Conservation (phyloP, 495 filamentous ascomycete species). For the Penicillium manginii region DNA sequence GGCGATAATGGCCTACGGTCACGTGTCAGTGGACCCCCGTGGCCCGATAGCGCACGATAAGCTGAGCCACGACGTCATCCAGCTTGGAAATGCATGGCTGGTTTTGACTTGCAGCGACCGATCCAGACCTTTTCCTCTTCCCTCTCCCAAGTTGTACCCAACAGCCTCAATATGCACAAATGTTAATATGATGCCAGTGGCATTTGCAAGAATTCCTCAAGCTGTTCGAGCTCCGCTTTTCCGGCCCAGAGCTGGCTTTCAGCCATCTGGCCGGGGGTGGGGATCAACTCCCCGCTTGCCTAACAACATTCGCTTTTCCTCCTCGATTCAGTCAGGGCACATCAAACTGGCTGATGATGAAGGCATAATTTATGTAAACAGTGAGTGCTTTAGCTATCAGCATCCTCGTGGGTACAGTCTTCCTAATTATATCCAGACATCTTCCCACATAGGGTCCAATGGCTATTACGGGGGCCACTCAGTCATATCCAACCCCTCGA, state of each 20-base stretch:
- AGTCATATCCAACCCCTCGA: slow-evolving; percentile 59
- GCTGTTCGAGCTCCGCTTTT: slow-evolving; percentile 6
- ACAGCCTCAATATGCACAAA: slow-evolving; percentile 8
- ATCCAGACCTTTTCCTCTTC: slow-evolving; percentile 13
- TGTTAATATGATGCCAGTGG: slow-evolving; percentile 18
- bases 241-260: slow-evolving; percentile 9
- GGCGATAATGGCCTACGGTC: slow-evolving; percentile 8
- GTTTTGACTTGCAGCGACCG: neutral
- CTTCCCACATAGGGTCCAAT: slow-evolving; percentile 77
- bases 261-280: slow-evolving; percentile 16
- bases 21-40: slow-evolving; percentile 13
- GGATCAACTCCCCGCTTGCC: slow-evolving; percentile 22
- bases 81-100: neutral
- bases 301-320: slow-evolving; percentile 17
- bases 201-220: slow-evolving; percentile 8
- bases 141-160: neutral
- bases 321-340: slow-evolving; percentile 61
- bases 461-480: slow-evolving; percentile 63
- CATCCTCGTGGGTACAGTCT: neutral
- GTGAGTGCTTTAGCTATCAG: slow-evolving; percentile 48
- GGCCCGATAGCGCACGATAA: slow-evolving; percentile 14
- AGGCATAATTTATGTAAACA: slow-evolving; percentile 87
- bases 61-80: slow-evolving; percentile 20
- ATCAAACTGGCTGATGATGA: slow-evolving; percentile 73
- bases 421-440: slow-evolving; percentile 60